Evolutionary conservation across 2,329 filamentous ascomycete genomes (phyloP), one percentile per base, ranked within the genome.

Genomic region (Lithohypha guttulata): DNA sequence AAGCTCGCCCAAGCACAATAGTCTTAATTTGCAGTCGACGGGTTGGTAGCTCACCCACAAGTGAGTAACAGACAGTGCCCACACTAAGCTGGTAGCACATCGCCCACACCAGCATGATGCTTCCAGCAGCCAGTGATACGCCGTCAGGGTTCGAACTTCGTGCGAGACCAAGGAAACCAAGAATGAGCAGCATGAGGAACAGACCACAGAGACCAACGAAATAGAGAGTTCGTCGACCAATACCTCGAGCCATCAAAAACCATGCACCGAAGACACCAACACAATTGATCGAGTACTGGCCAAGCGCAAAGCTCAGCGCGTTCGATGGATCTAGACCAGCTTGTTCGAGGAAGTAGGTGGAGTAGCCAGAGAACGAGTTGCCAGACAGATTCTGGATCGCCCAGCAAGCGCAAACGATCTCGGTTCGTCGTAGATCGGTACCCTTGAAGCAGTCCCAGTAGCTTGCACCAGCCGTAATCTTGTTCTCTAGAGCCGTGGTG

Each of bases 1-100:
- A 64, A 51, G 84, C 83, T 40, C 86, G 80, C 1, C 82, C 85
- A 2, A 94, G 71, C 1, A 91, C 86, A 15, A 93, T 81, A 0
- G 87, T 93, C 67, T 94, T 94, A 65, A 93, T 87, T 55, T 87
- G 81, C 22, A 95, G 70, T 2, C 86, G 74, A 10, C 83, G 75
- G 0, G 84, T 85, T 0, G 84, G 86, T 15, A 94, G 62, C 58
- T 94, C 86, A 1, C 82, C 76, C 3, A 94, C 86, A 8, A 94
- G 73, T 0, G 84, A 91, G 63, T 93, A 94, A 60, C 81, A 85
- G 6, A 93, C 84, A 0, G 86, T 91, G 26, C 86, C 86, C 34
- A 94, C 85, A 0, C 84, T 83, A 33, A 89, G 69, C 57, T 94
- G 84, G 62, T 93, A 94, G 52, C 80, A 74, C 31, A 91, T 64